phyloP scores from a whole-genome alignment of 163 green algal genomes.

The Chloromonas sp. region DNA sequence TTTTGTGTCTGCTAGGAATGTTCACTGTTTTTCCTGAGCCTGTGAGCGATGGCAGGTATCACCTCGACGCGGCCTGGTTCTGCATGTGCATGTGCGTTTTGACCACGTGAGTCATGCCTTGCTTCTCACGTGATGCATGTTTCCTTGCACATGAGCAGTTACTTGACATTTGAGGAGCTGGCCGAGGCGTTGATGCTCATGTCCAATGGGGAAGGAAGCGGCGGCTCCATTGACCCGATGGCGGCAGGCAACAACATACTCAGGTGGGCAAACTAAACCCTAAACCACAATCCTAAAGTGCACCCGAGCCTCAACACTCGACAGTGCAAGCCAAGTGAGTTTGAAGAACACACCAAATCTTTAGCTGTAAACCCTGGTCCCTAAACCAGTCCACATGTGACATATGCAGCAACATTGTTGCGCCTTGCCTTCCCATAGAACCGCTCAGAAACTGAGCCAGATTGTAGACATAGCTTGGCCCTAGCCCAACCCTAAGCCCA shows the following conservation, averaged over 20 bases:
- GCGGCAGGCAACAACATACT: background rate
- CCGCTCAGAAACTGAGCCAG: no score
- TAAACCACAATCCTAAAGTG: background rate
- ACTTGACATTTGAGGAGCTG: slow-evolving; percentile 9
- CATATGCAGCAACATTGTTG: no score
- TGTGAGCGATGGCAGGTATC: no score
- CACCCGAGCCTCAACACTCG: background rate
- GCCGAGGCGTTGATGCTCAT: background rate
- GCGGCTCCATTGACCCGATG: background rate
- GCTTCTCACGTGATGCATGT: no score
- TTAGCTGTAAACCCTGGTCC: background rate
- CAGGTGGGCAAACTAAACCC: background rate
- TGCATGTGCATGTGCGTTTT: no score
- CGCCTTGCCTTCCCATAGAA: no score
- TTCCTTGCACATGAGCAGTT: background rate
- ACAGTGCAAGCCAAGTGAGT: background rate
- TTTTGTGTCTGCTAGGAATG: no score
- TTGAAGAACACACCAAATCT: background rate
- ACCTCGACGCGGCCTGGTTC: no score
- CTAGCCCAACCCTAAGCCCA: no score
- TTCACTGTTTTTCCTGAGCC: no score
- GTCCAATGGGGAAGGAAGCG: background rate
- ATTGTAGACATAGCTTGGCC: no score
- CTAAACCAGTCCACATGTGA: background rate
- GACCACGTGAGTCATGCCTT: no score